Evolutionary conservation across 1,284 basidiomycete genomes (phyloP), one percentile per base, ranked within the genome.

Genomic region (Sphagnurus paluster): DNA sequence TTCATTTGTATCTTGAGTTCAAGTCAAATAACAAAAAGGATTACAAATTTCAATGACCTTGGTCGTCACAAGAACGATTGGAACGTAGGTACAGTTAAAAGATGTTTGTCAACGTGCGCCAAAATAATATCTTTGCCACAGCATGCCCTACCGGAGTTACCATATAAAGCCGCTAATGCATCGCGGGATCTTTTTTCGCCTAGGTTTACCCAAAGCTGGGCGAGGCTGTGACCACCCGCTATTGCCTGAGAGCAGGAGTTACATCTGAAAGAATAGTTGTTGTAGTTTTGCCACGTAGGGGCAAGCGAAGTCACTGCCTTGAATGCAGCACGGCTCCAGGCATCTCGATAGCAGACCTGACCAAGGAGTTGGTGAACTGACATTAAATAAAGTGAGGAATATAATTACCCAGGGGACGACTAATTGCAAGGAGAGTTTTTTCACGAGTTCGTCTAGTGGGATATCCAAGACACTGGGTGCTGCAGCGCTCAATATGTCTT

Each of bases 351-450:
- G 11, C 40, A 30, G 36, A 42, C 23, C 45, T 47, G 17, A 3
- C 2, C 6, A 11, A 13, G 20, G 24, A 17, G 9, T 9, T 21
- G 14, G n/a, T 6, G 21, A n/a, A 20, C 7, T 30, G 17, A 3
- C n/a, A n/a, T n/a, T n/a, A n/a, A n/a, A n/a, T n/a, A n/a, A n/a
- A n/a, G n/a, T n/a, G n/a, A n/a, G n/a, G n/a, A 16, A 5, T 39
- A 5, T 5, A 19, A 20, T 7, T 41, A 53, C 51, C 51, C 51
- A 50, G 14, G 48, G 39, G 20, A 42, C 20, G 3, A 42, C 17
- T 1, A 50, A 34, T 3, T 30, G n/a, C 4, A 35, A 11, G 4
- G 39, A 26, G 7, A 49, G 10, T 2, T 5, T 29, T 13, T 8
- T n/a, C 11, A 39, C 47, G 6, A 44, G 7, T 17, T 42, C 8